phyloP scores from a whole-genome alignment of 2,329 filamentous ascomycete genomes.

The Hypomyces perniciosus region DNA sequence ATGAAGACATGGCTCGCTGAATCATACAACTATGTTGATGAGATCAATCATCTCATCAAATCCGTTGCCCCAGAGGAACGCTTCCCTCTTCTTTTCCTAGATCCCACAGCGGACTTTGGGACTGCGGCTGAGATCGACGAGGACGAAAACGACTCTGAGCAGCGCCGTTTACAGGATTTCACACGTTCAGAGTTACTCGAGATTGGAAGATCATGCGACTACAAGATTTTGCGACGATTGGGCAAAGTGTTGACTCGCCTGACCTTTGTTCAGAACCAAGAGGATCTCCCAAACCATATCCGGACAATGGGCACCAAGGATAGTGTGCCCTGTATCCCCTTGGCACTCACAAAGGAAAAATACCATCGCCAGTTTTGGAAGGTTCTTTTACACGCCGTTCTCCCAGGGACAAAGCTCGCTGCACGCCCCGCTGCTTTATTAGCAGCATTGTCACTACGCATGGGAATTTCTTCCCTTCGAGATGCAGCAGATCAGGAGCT shows the following conservation, averaged over 20 bases:
- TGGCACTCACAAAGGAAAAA: constrained; percentile 32
- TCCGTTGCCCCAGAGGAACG: constrained; percentile 30
- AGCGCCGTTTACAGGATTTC: constrained; percentile 28
- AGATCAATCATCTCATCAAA: constrained; percentile 34
- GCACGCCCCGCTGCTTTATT: constrained; percentile 40
- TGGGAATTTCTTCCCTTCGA: constrained; percentile 39
- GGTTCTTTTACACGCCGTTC: constrained; percentile 40
- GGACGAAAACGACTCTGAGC: constrained; percentile 11
- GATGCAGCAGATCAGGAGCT: constrained; percentile 37
- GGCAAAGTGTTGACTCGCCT: constrained; percentile 41
- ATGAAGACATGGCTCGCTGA: constrained; percentile 45
- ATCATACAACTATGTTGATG: constrained; percentile 43
- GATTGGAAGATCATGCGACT: constrained; percentile 46
- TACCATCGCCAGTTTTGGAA: constrained; percentile 40
- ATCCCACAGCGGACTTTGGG: constrained; percentile 39
- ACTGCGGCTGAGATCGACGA: constrained; percentile 16
- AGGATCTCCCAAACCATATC: constrained; percentile 40
- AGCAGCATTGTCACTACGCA: constrained; percentile 41
- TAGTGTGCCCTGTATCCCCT: constrained; percentile 37
- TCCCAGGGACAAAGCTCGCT: constrained; percentile 42
- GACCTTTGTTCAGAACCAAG: constrained; percentile 34
- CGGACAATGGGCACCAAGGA: constrained; percentile 18
- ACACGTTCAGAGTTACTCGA: constrained; percentile 43
- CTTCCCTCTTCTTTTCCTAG: constrained; percentile 44
- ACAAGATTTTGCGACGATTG: constrained; percentile 40